Percentiles rank a stretch among this genome's conserved stretches.
These are phyloP conservation scores for Sporothrix dimorphospora DNA, from an alignment of 2,329 filamentous ascomycete genomes.

Conservation along the genomic window DNA sequence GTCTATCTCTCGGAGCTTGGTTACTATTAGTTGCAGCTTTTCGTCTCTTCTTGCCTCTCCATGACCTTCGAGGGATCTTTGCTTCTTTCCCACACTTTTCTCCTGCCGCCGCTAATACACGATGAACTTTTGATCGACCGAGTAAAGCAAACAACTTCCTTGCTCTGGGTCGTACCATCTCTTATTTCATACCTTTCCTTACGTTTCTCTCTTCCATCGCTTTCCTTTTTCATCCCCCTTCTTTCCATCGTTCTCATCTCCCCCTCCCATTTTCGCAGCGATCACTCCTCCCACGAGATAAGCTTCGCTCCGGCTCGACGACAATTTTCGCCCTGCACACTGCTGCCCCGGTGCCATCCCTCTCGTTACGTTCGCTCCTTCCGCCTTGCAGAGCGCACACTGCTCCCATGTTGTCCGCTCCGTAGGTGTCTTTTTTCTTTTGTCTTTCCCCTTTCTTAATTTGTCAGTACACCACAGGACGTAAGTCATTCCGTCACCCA, in stretches of 20 bases:
- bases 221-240: neutral
- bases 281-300: slow-evolving; percentile 13
- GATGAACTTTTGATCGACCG: neutral
- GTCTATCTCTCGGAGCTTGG: neutral
- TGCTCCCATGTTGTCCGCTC: neutral
- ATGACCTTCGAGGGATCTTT: neutral
- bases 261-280: neutral
- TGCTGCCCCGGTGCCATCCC: neutral
- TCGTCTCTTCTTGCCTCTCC: neutral
- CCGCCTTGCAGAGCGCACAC: neutral
- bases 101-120: neutral
- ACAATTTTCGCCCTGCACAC: neutral
- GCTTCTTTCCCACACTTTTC: neutral
- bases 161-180: neutral
- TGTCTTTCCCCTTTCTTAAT: neutral
- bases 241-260: neutral
- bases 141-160: neutral
- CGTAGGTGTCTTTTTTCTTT: neutral
- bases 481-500: neutral
- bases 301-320: neutral
- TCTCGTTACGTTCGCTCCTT: neutral
- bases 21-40: neutral
- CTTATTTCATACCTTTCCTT: neutral
- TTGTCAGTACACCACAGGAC: neutral
- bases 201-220: neutral